A percentile compares a stretch with the other conserved stretches of the same genome.
These are phyloP conservation scores for Cynanchum wilfordii DNA, from an alignment of 257 asterid species.

Conservation along the genomic window DNA sequence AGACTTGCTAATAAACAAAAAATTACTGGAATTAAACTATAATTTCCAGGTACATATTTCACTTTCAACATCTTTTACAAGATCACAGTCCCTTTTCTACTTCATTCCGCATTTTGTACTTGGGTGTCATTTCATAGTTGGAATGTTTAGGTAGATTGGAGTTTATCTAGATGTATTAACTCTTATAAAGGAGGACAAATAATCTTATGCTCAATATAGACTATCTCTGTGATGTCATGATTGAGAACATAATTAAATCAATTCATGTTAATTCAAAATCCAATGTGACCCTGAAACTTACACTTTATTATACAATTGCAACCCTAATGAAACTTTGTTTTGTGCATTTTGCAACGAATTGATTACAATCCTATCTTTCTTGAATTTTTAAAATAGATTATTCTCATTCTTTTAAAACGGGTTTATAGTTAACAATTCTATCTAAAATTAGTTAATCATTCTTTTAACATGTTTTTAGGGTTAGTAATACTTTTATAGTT, in stretches of 20 bases:
- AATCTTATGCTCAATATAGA: neutral
- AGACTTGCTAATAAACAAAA: constrained; percentile 54
- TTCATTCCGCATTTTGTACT: neutral
- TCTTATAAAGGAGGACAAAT: neutral
- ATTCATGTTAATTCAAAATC: neutral
- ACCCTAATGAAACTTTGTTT: no score
- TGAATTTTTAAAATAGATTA: no score
- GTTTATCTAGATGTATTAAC: neutral
- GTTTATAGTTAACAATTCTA: no score
- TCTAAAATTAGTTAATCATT: no score
- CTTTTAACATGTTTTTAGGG: no score
- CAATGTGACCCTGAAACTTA: no score
- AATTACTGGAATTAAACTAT: constrained; percentile 51
- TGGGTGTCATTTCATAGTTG: neutral
- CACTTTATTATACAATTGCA: no score
- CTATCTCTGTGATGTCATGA: neutral
- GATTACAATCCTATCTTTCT: no score
- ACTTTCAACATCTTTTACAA: neutral
- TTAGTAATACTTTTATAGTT: no score
- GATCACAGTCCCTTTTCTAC: neutral
- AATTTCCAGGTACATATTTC: constrained; percentile 65
- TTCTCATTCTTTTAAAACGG: no score
- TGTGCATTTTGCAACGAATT: no score
- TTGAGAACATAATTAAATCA: neutral
- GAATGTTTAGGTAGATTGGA: neutral